Conservation (phyloP, 305 asterid genomes). For the Fraxinus latifolia region DNA sequence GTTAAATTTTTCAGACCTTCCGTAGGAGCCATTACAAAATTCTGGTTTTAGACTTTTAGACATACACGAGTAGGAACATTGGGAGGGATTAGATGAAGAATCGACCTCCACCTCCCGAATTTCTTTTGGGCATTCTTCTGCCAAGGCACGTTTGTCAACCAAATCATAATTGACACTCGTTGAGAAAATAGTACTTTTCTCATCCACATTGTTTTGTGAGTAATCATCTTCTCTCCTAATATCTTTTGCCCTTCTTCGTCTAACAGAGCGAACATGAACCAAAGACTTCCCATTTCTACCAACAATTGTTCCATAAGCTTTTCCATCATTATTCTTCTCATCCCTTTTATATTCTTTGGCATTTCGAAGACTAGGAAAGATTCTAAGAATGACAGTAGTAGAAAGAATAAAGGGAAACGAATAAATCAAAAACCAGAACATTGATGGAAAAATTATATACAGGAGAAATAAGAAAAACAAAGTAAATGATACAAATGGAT, state of each 20-base stretch:
- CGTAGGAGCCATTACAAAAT: background rate
- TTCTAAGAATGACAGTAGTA: conserved; percentile 24
- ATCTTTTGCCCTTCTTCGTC: conserved; percentile 52
- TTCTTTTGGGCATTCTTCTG: conserved; percentile 50
- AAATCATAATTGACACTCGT: conserved; percentile 19
- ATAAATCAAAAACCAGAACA: conserved; percentile 57
- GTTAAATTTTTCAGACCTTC: conserved; percentile 13
- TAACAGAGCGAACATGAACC: conserved; percentile 60
- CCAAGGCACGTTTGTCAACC: conserved; percentile 43
- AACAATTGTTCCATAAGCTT: background rate
- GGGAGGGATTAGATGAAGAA: conserved; percentile 6
- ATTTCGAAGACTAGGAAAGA: conserved; percentile 22
- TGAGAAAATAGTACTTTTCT: conserved; percentile 35
- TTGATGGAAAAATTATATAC: conserved; percentile 41
- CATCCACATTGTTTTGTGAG: conserved; percentile 30
- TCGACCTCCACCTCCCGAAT: conserved; percentile 51
- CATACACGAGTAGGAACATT: conserved; percentile 19
- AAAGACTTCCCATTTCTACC: conserved; percentile 27
- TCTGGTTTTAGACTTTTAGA: conserved; percentile 5
- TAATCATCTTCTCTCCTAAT: conserved; percentile 26
- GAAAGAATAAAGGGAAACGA: conserved; percentile 36
- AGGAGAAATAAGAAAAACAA: conserved; percentile 34
- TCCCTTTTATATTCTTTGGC: conserved; percentile 5
- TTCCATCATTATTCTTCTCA: conserved; percentile 19
- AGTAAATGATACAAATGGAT: conserved; percentile 45